A percentile compares a stretch with the other conserved stretches of the same genome.
phyloP scores from a whole-genome alignment of 78 protist species.

The Acrasis kona region DNA sequence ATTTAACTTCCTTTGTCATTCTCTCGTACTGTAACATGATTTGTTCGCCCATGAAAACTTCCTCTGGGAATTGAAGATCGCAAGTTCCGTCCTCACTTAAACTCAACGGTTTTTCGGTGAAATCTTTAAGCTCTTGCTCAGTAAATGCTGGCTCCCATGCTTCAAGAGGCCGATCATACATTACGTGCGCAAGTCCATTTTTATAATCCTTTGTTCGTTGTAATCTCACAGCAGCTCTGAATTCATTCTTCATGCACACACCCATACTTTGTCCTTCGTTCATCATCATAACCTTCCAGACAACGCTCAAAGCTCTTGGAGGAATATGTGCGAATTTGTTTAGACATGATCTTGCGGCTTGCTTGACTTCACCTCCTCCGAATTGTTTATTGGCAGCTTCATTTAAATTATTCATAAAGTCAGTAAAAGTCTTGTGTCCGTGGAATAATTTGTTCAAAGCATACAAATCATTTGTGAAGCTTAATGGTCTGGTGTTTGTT shows the following conservation, averaged over 20 bases:
- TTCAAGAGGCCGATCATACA: neutral
- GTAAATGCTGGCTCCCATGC: neutral
- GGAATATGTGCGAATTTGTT: neutral
- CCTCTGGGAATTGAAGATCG: neutral
- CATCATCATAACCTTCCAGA: neutral
- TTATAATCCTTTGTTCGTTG: neutral
- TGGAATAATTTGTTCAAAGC: no score
- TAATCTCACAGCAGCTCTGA: neutral
- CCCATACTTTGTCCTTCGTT: neutral
- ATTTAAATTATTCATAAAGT: no score
- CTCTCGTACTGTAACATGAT: neutral
- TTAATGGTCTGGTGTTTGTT: neutral
- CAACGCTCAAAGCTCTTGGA: neutral
- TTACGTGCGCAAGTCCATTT: no score
- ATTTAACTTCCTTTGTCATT: no score
- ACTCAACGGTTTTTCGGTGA: neutral
- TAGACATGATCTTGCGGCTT: neutral
- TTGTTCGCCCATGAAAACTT: neutral
- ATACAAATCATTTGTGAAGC: no score
- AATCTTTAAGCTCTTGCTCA: neutral
- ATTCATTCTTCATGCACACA: neutral
- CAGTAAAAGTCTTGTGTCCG: no score
- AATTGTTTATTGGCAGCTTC: neutral
- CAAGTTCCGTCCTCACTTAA: neutral
- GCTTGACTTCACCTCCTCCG: neutral